Base-by-base conservation (phyloP, 148 eudicot genomes). In the Spergularia marina region DNA sequence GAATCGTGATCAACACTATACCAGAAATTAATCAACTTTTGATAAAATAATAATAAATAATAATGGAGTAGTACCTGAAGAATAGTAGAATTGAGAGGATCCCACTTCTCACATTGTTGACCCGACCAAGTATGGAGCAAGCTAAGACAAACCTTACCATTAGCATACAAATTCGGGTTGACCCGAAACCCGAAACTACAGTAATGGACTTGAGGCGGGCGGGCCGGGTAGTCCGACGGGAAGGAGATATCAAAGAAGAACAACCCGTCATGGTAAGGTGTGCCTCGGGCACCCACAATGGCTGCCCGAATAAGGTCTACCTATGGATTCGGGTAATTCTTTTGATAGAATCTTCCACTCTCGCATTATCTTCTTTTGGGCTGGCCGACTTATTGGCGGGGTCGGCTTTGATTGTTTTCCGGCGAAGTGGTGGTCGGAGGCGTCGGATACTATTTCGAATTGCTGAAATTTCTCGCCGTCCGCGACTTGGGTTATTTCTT, bases 201-300 rank as follows among this genome's bases (percentile, higher is more conserved):
- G 34, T 88, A 94, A 12, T 66, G 21, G 0, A 89, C 95, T 52
- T 8, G 3, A 0, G 98, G 98, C 2, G 98, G 98, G 0, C 44
- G 53, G 5, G 61, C 62, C 25, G 97, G 97, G 73, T 94, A 91
- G 25, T 87, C 84, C 0, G 82, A 12, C 2, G 97, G 98, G 55
- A 94, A 82, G 17, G 54, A 21, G 16, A 94, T 47, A 76, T 91
- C 97, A 61, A 94, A 94, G 65, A 91, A 86, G 82, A 94, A 91
- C 8, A 94, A 84, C 0, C 91, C 91, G 7, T 90, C 90, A 65
- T 90, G 93, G 74, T 94, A 94, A 7, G 98, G 98, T 0, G 98
- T 94, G 2, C 96, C 98, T 0, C 81, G 63, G 53, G 95, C 82
- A 11, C 97, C 98, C 10, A 87, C 76, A n/a, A 91, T 90, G 23